Conservation (phyloP, 305 asterid genomes). For the Fraxinus velutina region DNA sequence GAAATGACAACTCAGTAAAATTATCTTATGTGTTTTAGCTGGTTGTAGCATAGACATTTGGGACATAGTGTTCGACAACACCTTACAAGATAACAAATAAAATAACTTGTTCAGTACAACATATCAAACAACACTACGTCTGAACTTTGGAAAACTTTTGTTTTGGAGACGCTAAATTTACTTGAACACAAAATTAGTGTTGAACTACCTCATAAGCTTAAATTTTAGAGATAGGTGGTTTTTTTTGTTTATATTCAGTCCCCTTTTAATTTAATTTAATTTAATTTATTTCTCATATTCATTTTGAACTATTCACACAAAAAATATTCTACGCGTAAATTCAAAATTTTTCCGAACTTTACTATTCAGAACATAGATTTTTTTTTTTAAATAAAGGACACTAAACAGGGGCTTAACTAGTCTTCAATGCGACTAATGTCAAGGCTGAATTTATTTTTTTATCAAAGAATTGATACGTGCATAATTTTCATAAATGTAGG, state of each 20-base stretch:
- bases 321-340: too few relatives aligned
- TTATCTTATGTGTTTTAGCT: neutral
- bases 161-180: neutral
- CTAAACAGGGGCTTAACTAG: neutral
- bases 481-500: neutral
- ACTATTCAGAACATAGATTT: too few relatives aligned
- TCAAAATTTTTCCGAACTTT: too few relatives aligned
- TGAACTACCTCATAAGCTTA: neutral
- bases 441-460: too few relatives aligned
- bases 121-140: neutral
- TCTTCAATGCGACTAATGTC: neutral
- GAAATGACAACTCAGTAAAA: neutral
- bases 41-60: neutral
- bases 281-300: too few relatives aligned
- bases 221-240: neutral
- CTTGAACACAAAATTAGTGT: neutral
- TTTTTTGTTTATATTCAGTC: too few relatives aligned
- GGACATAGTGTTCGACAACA: neutral
- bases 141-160: too few relatives aligned
- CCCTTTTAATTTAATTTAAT: too few relatives aligned
- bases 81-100: too few relatives aligned
- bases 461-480: neutral
- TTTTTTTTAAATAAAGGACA: too few relatives aligned
- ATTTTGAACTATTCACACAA: too few relatives aligned
- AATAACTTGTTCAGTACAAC: neutral